These are phyloP conservation scores for Leccinum variabile DNA, from an alignment of 1,284 basidiomycete genomes.

Conservation along the genomic window DNA sequence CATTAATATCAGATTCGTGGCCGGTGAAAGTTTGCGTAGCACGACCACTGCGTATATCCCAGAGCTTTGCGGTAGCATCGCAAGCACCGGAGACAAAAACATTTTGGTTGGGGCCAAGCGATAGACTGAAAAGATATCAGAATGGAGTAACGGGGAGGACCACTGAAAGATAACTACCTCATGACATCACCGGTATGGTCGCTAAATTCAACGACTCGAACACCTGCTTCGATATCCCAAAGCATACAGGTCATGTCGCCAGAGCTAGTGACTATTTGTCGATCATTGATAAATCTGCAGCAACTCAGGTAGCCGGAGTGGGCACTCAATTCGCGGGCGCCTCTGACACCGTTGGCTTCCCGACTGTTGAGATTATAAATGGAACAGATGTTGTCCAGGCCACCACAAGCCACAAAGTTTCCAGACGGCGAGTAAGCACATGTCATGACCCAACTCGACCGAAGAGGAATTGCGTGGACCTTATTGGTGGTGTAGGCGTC, in stretches of 20 bases:
- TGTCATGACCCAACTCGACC: slow-evolving; percentile 99
- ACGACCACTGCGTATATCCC: slow-evolving; percentile 97
- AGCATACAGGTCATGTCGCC: slow-evolving; percentile 99
- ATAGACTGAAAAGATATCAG: slow-evolving; percentile 60
- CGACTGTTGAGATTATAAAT: slow-evolving; percentile 91
- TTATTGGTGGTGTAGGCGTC: slow-evolving; percentile 99
- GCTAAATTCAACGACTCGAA: slow-evolving; percentile 93
- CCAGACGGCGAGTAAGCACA: slow-evolving; percentile 98
- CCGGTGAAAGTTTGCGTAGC: slow-evolving; percentile 98
- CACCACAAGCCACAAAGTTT: slow-evolving; percentile 96
- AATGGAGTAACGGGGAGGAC: slow-evolving; percentile 15
- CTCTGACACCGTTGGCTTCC: slow-evolving; percentile 68
- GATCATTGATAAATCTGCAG: slow-evolving; percentile 97
- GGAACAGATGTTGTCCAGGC: slow-evolving; percentile 98
- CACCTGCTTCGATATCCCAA: slow-evolving; percentile 98
- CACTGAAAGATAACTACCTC: slow-evolving; percentile 59
- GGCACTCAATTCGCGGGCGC: slow-evolving; percentile 88
- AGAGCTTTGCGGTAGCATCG: slow-evolving; percentile 96
- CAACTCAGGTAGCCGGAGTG: slow-evolving; percentile 98
- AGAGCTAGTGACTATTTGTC: slow-evolving; percentile 95
- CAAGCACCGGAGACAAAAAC: slow-evolving; percentile 98
- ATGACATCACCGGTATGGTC: slow-evolving; percentile 99
- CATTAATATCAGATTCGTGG: slow-evolving; percentile 99
- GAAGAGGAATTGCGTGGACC: slow-evolving; percentile 96
- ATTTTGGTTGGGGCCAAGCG: slow-evolving; percentile 92